Base-by-base conservation (phyloP, 768 basidiomycete species). In the Symmetrospora coprosmae region DNA sequence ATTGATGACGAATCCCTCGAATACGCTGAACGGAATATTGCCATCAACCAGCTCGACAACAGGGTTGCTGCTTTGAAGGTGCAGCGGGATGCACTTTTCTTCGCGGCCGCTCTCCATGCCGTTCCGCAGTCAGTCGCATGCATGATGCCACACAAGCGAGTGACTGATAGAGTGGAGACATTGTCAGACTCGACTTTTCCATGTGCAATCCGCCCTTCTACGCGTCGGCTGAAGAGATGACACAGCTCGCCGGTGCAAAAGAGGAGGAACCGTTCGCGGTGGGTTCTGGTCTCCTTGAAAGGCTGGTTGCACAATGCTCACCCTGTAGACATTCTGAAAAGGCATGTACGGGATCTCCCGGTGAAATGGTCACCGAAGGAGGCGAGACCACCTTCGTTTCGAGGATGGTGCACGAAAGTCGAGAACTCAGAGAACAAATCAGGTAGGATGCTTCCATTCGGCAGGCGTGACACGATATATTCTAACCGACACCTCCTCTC, bases 121-220 rank as follows among this genome's bases (percentile, higher is more conserved):
- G n/a, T 45, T 11, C 13, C 34, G 9, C 23, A 50, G 28, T 25
- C 6, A 49, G 55, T 2, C 21, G 38, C 7, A 7, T 3, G 6
- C 14, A 34, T 9, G 9, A 11, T 9, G 3, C 16, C 2, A 0
- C 8, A 27, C 25, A 14, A 0, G 17, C 27, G 8, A n/a, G 2
- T 3, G 0, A 2, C 1, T 5, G 1, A 2, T 16, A 16, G 1
- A 3, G 17, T 34, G 16, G 43, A 11, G 0, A 55, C 21, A 38
- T 39, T 31, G 28, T 14, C 51, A 81, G 79, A 2, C 81, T 82
- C 67, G 80, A 84, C 60, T 88, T 92, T 65, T 81, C 82, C 0
- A 87, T 97, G 82, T 96, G 91, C 73, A 99, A 97, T 71, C 92
- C 92, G 0, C 92, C 92, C 0, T 99, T 99, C 72, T 97, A 94